Evolutionary conservation across 1,139 yeast genomes (phyloP).

Genomic region (Candida gigantensis): DNA sequence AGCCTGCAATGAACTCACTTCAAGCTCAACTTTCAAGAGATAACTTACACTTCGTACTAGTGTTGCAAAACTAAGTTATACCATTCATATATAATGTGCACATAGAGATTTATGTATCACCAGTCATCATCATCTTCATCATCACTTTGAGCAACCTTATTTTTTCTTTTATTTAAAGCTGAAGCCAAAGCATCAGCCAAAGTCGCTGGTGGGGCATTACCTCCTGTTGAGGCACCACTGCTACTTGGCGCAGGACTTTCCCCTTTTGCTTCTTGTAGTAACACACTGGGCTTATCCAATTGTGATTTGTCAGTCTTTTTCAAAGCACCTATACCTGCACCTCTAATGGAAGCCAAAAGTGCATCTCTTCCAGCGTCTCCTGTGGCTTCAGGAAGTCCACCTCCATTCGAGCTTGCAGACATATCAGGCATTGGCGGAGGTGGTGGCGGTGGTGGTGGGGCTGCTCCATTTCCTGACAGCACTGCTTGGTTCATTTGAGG

Average conservation of each 20-base stretch:
- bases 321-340: constrained; percentile 68
- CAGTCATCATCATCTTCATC: constrained; percentile 70
- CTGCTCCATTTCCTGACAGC: constrained; percentile 20
- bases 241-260: constrained; percentile 37
- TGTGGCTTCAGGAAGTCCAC: constrained; percentile 24
- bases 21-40: too few species aligned
- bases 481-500: constrained; percentile 22
- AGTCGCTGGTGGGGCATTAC: constrained; percentile 51
- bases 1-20: too few species aligned
- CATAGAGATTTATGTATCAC: too few species aligned
- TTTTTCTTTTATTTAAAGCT: constrained; percentile 80
- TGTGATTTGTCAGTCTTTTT: constrained; percentile 81
- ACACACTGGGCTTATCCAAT: constrained; percentile 73
- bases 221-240: constrained; percentile 31
- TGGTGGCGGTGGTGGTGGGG: constrained; percentile 34
- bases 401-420: constrained; percentile 8
- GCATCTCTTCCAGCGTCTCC: constrained; percentile 75
- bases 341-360: constrained; percentile 80
- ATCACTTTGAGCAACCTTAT: constrained; percentile 79
- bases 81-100: too few species aligned
- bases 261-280: constrained; percentile 72
- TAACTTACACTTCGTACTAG: too few species aligned
- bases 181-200: constrained; percentile 88
- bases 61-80: too few species aligned
- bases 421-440: constrained; percentile 35